Evolutionary conservation across 768 basidiomycete genomes (phyloP).

Genomic region (Solioccasus polychromus): DNA sequence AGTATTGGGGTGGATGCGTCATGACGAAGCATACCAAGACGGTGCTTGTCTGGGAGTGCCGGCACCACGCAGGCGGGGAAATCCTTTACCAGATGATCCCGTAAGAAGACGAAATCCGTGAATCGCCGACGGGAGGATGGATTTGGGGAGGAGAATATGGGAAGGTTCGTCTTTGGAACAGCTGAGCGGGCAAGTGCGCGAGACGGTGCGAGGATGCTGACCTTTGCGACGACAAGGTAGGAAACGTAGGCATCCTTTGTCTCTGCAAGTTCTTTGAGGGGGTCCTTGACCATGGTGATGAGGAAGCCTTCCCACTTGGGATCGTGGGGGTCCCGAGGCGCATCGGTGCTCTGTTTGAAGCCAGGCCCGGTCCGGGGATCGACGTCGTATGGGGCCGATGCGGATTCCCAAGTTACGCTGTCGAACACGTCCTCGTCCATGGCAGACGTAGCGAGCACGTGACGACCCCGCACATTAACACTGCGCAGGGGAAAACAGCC

Average conservation of each 20-base stretch:
- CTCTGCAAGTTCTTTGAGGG: slow-evolving; percentile 93
- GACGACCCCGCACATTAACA: slow-evolving; percentile 13
- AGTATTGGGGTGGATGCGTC: neutral
- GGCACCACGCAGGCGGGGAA: slow-evolving; percentile 99
- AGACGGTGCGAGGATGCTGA: slow-evolving; percentile 34
- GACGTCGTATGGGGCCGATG: slow-evolving; percentile 54
- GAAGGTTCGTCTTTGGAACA: slow-evolving; percentile 74
- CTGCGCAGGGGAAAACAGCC: slow-evolving; percentile 20
- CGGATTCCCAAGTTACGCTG: slow-evolving; percentile 88
- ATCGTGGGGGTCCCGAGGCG: slow-evolving; percentile 64
- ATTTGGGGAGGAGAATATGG: slow-evolving; percentile 74
- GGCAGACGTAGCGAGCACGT: slow-evolving; percentile 20
- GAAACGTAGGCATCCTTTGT: slow-evolving; percentile 97
- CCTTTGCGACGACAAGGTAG: slow-evolving; percentile 87
- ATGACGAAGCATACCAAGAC: slow-evolving; percentile 65
- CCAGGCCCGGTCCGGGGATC: slow-evolving; percentile 59
- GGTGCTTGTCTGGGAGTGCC: slow-evolving; percentile 93
- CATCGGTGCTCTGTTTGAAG: slow-evolving; percentile 78
- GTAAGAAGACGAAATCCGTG: slow-evolving; percentile 94
- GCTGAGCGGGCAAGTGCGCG: slow-evolving; percentile 6
- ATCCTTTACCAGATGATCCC: slow-evolving; percentile 82
- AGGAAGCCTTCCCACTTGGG: slow-evolving; percentile 92
- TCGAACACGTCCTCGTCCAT: slow-evolving; percentile 84
- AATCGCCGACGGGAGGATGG: slow-evolving; percentile 85
- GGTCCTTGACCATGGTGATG: slow-evolving; percentile 81